phyloP scores from a whole-genome alignment of 2,329 filamentous ascomycete genomes.

The Diaporthe australafricana region DNA sequence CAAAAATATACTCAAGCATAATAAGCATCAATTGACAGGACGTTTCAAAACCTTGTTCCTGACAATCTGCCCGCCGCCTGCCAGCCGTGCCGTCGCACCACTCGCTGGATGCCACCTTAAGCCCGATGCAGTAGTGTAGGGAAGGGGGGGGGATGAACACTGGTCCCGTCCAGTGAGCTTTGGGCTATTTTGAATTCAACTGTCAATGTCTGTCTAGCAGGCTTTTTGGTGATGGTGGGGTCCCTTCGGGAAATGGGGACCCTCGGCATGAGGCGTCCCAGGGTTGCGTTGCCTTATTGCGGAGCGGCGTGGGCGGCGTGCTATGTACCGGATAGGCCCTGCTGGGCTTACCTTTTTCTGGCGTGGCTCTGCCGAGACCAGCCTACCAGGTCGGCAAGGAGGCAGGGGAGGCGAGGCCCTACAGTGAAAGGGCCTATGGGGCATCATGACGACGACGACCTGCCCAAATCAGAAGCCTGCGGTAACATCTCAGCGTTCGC shows the following conservation, averaged over 20 bases:
- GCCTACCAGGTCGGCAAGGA: neutral
- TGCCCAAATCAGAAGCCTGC: constrained; percentile 19
- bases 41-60: constrained; percentile 12
- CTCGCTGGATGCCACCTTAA: constrained; percentile 1
- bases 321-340: too few relatives aligned
- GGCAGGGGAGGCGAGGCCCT: too few relatives aligned
- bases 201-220: neutral
- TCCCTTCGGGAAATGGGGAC: constrained; percentile 32
- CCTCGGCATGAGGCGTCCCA: constrained; percentile 11
- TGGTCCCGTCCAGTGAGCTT: constrained; percentile 30
- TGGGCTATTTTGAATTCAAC: constrained; percentile 14
- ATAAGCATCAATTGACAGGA: constrained; percentile 23
- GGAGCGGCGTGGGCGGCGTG: neutral
- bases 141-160: neutral
- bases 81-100: constrained; percentile 15
- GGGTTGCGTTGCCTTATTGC: neutral
- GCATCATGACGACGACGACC: constrained; percentile 34
- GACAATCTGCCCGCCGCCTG: neutral
- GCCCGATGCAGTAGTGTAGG: constrained; percentile 15
- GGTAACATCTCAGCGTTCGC: neutral
- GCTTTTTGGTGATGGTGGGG: constrained; percentile 10
- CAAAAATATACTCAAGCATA: neutral
- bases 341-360: constrained; percentile 5
- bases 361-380: neutral
- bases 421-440: neutral